Conservation (phyloP, 2,329 filamentous ascomycete species). For the Trichothecium roseum region DNA sequence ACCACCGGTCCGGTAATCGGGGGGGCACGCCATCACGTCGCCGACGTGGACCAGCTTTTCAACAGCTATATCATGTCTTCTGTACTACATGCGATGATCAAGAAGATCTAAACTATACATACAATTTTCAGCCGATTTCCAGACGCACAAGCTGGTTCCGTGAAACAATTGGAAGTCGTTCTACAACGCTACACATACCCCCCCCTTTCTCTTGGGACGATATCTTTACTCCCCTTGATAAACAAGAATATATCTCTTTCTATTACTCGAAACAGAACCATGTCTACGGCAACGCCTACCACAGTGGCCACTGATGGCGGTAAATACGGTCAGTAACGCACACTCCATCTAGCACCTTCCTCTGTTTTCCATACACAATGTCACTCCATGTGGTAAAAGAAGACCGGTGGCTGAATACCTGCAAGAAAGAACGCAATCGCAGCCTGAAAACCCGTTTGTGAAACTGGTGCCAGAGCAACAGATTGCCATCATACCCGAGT, state of each 20-base stretch:
- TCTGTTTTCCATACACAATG: conserved; percentile 4
- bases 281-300: conserved; percentile 12
- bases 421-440: conserved; percentile 53
- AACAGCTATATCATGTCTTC: no score
- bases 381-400: conserved; percentile 7
- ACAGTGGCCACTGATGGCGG: conserved; percentile 8
- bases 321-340: conserved; percentile 12
- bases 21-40: no score
- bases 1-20: no score
- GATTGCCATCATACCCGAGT: conserved; percentile 76
- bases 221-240: neutral
- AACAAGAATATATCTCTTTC: neutral
- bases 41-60: no score
- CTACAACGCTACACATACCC: no score
- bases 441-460: conserved; percentile 88
- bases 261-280: neutral
- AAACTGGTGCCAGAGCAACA: conserved; percentile 79
- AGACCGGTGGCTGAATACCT: conserved; percentile 51
- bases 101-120: no score
- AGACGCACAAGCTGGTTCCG: no score
- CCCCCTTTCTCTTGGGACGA: no score
- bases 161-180: no score
- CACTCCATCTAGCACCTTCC: neutral
- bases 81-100: no score
- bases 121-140: no score